Evolutionary conservation across 805 yeast species (phyloP), one percentile per base, ranked within the genome.

Genomic region (Wickerhamomyces rabaulensis): DNA sequence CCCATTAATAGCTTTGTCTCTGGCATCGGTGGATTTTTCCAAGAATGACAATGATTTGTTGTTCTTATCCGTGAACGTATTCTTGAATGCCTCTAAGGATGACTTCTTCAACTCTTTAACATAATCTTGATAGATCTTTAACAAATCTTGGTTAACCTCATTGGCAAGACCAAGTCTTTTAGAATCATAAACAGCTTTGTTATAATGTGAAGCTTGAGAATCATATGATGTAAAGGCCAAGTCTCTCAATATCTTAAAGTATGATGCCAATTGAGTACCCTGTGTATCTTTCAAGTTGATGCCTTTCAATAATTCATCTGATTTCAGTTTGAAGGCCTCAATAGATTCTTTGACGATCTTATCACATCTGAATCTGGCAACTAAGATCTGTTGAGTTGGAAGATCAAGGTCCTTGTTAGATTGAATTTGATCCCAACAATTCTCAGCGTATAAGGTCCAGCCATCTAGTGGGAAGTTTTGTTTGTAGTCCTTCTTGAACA

Each of bases 351-450:
- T 64, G 20, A 84, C 75, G 41, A 94, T 87, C 65, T 94, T 98
- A 60, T 90, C 96, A 64, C 98, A 92, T 60, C 96, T 82, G 68
- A 89, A 92, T 57, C 94, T 79, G 8, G 99, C 96, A 21, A 94
- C 98, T 49, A 94, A 72, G 27, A 88, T 87, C 64, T 94, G 99
- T 62, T 94, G 99, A 2, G 98, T 91, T 23, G 99, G 99, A 53
- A 94, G 74, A 67, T 94, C 99, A 52, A 94, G 76, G 63, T 94
- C 99, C 66, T 89, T 91, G 68, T 94, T 94, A 51, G 76, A 74
- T 63, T 89, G 96, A 57, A 94, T 94, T 65, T 89, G 96, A 43
- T 87, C 83, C 99, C 99, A 94, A 54, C 96, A 83, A 60, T 83
- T 86, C 45, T 81, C 84, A 1, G 97, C 90, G 58, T 94, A 94